Conservation (phyloP, 2,329 filamentous ascomycete species). For the Trichoderma simmonsii region DNA sequence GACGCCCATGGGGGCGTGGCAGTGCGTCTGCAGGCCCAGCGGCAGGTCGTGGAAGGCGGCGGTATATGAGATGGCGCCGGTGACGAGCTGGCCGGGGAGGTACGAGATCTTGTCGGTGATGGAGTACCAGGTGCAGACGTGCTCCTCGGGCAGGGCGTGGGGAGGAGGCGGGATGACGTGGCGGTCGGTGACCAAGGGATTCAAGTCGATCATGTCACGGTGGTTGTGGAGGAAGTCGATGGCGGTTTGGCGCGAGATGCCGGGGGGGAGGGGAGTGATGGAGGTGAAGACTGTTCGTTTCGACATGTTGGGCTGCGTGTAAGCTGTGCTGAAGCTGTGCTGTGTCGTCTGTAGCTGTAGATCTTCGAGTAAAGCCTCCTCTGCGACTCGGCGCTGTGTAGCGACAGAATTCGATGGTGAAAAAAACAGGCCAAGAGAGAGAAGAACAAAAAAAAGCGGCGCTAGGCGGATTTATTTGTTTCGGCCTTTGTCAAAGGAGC, state of each 20-base stretch:
- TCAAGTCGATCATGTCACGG: conserved; percentile 80
- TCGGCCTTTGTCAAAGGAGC: not conserved
- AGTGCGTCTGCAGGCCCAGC: conserved; percentile 74
- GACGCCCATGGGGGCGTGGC: conserved; percentile 77
- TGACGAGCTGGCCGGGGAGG: conserved; percentile 62
- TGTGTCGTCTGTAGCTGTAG: not conserved
- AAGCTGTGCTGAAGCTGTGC: not conserved
- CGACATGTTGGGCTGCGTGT: conserved; percentile 51
- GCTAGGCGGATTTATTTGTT: not conserved
- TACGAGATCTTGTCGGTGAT: conserved; percentile 75
- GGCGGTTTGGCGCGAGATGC: conserved; percentile 66
- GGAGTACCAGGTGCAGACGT: conserved; percentile 71
- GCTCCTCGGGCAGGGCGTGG: conserved; percentile 68
- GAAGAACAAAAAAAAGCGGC: not conserved
- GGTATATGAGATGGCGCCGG: conserved; percentile 71
- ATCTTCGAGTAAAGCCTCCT: not conserved
- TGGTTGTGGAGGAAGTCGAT: conserved; percentile 75
- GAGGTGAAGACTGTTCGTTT: conserved; percentile 72
- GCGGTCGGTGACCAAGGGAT: conserved; percentile 74
- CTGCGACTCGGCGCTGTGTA: not conserved
- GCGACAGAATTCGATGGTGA: not conserved
- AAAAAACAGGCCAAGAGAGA: not conserved
- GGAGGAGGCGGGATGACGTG: conserved; percentile 64
- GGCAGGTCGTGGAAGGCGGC: conserved; percentile 75
- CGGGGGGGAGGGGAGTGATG: conserved; percentile 70